Percentiles rank a stretch among this genome's conserved stretches.
phyloP scores from a whole-genome alignment of 768 basidiomycete genomes.

The Lactarius pseudohatsudake region DNA sequence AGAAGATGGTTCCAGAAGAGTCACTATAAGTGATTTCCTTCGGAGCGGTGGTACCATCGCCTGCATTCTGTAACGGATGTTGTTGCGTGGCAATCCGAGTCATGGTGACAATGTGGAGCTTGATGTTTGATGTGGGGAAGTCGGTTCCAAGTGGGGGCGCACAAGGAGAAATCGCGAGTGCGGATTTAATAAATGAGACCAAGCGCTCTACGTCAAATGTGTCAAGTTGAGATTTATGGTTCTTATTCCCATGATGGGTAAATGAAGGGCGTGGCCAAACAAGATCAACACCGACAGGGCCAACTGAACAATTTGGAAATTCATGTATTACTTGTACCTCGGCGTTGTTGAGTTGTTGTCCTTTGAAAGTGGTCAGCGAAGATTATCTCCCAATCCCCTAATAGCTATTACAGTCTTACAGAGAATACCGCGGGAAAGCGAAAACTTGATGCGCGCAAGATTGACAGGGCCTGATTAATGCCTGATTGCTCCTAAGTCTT shows the following conservation, averaged over 20 bases:
- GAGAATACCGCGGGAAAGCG: too few relatives aligned
- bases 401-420: too few relatives aligned
- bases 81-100: neutral
- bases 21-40: neutral
- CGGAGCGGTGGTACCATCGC: neutral
- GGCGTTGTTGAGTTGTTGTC: too few relatives aligned
- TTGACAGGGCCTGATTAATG: too few relatives aligned
- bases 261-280: neutral
- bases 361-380: too few relatives aligned
- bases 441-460: too few relatives aligned
- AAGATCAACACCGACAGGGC: too few relatives aligned
- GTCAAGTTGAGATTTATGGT: neutral
- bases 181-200: neutral
- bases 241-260: neutral
- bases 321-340: too few relatives aligned
- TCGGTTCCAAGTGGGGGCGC: neutral
- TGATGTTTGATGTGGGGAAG: too few relatives aligned
- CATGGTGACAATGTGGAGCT: neutral
- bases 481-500: too few relatives aligned
- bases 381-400: too few relatives aligned
- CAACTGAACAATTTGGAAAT: too few relatives aligned
- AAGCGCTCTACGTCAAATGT: neutral
- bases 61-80: neutral
- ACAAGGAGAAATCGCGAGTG: neutral
- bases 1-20: slow-evolving; percentile 3